Base-by-base conservation (phyloP, 2,329 filamentous ascomycete species). In the Leptographium radiaticola region DNA sequence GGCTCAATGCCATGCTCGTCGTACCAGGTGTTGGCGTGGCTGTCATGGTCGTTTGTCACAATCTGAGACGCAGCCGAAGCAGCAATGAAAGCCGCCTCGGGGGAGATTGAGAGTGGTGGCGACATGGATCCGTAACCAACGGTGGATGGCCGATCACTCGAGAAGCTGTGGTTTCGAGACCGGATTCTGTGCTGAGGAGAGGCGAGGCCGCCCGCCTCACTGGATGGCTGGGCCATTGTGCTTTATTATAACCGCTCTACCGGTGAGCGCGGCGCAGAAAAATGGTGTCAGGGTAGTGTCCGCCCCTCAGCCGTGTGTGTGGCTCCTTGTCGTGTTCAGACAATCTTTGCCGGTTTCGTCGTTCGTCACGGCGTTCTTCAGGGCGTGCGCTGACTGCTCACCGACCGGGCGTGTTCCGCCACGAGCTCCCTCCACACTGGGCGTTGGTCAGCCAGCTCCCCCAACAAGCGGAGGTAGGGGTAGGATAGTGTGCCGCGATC, bases 31-130 rank as follows among this genome's bases (percentile, higher is more conserved):
- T 83, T 80, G 55, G 83, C 77, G 64, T 86, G 83, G 60, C 79
- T 82, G 63, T 91, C 87, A 68, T 93, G 85, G 64, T 94, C 85
- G 64, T 89, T 89, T 55, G 88, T 91, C 61, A 97, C 84, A 58
- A 95, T 91, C 66, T 96, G 89, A 18, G 88, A 89, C 51, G 91
- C 93, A 55, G 91, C 89, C 47, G 89, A 85, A 36, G 82, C 76
- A 48, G 91, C 90, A 63, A 98, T 90, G 70, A 94, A 98, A 18
- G 83, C 87, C 34, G 93, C 84, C 59, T 85, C 75, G 11, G 91
- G 93, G 47, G 83, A 83, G 55, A 91, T 77, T 50, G 74, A 73
- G 38, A 79, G 66, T 18, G 88, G 86, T 52, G 87, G 86, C 48
- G 81, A 79, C 67, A 80, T 75, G 50, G 86, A 70, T 62, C 76